phyloP scores from a whole-genome alignment of 2,329 filamentous ascomycete genomes.

The Trichoderma aggressivum region DNA sequence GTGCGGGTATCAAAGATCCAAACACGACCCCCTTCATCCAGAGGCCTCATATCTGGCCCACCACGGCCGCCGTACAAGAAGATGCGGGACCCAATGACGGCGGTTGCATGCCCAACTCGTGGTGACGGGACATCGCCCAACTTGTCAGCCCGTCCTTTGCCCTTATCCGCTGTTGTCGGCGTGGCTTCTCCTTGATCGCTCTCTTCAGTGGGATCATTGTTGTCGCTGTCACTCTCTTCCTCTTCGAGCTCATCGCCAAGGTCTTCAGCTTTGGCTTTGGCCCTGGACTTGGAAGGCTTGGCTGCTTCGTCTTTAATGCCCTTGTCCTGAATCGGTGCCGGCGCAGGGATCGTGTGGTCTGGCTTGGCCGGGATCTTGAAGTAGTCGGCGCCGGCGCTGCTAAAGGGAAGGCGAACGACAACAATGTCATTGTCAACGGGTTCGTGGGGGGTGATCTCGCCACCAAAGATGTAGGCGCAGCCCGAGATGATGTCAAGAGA shows the following conservation, averaged over 20 bases:
- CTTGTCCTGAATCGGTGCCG: slow-evolving; percentile 28
- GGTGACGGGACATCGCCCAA: slow-evolving; percentile 55
- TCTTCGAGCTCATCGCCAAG: slow-evolving; percentile 2
- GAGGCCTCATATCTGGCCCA: slow-evolving; percentile 62
- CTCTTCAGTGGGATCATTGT: slow-evolving; percentile 4
- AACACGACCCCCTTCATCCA: slow-evolving; percentile 71
- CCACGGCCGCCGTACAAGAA: slow-evolving; percentile 81
- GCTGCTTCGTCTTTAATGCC: slow-evolving; percentile 34
- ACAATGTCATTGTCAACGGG: slow-evolving; percentile 73
- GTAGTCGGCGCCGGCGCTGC: slow-evolving; percentile 57
- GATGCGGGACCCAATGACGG: slow-evolving; percentile 64
- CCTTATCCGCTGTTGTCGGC: slow-evolving; percentile 34
- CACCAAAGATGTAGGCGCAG: slow-evolving; percentile 69
- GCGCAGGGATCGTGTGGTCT: slow-evolving; percentile 32
- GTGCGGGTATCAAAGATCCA: slow-evolving; percentile 70
- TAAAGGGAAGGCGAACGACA: slow-evolving; percentile 58
- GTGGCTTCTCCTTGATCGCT: slow-evolving; percentile 10
- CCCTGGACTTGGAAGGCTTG: slow-evolving; percentile 25
- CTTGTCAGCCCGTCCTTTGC: slow-evolving; percentile 35
- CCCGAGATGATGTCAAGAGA: slow-evolving; percentile 58
- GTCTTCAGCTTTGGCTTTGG: slow-evolving; percentile 3
- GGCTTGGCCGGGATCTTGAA: slow-evolving; percentile 53
- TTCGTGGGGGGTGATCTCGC: slow-evolving; percentile 63
- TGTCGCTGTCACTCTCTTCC: slow-evolving; percentile 6
- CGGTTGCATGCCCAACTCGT: slow-evolving; percentile 70